Base-by-base conservation (phyloP, 345 rosid species). In the Camelina hispida region DNA sequence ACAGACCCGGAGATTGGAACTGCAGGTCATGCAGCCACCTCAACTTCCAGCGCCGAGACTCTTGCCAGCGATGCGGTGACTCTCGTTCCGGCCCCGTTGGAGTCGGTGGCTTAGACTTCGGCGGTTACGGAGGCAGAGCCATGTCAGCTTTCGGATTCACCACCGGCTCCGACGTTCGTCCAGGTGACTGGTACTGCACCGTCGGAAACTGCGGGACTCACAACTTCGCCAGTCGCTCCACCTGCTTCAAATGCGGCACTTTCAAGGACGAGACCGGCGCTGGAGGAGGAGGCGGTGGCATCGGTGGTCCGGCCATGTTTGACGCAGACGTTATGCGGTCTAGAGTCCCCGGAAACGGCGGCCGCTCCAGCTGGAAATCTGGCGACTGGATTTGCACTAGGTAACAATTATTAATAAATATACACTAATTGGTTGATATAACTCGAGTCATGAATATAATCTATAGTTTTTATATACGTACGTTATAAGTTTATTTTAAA, bases 381-480 rank as follows among this genome's bases (percentile, higher is more conserved):
- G 97, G 97, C 7, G 97, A 92, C 79, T 92, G 97, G 97, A 88
- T 92, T 57, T 92, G 97, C 80, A 83, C 88, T 69, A 84, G 97
- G 97, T 92, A 65, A 7, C 11, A 51, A 7, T 34, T 12, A 37
- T 10, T 48, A 35, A 10, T 40, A 11, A 0, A 58, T 71, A 57
- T 7, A 28, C 4, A 28, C 30, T 51, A 22, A 2, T 37, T 53
- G 47, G 15, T 47, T 60, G 6, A 11, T 57, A 25, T 53, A 54
- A 68, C 11, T 25, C n/a, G 12, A 28, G 28, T 50, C 17, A 34
- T 17, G 34, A 52, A 25, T 68, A 54, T 44, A 40, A 14, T 51
- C 47, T 5, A 43, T 34, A 5, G 18, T 22, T 60, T 22, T 50
- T 38, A 7, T 38, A 7, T 22, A 32, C 17, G 13, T 40, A 23